Percentiles rank a stretch among this genome's conserved stretches.
Conservation (phyloP, 116 monocot species). For the Iris pallida region DNA sequence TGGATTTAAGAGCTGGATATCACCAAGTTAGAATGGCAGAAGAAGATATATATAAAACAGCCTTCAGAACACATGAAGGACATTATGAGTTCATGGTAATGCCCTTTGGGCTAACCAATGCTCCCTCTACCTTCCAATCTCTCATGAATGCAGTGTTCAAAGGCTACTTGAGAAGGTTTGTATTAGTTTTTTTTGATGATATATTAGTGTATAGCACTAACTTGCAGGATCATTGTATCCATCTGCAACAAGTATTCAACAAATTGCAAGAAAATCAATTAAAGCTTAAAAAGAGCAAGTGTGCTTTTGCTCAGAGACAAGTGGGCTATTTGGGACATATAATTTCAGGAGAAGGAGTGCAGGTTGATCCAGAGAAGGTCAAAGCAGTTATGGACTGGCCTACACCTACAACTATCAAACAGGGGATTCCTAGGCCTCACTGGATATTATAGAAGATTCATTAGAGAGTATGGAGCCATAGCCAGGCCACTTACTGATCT, state of each 20-base stretch:
- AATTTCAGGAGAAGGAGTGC: neutral
- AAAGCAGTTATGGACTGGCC: neutral
- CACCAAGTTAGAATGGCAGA: neutral
- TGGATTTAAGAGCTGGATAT: neutral
- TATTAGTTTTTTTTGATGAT: neutral
- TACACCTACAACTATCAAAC: neutral
- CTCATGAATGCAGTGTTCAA: neutral
- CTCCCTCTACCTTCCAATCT: neutral
- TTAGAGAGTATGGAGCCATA: no score
- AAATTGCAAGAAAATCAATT: neutral
- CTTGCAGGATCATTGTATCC: neutral
- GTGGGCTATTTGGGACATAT: neutral
- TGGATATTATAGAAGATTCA: no score
- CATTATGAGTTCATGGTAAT: neutral
- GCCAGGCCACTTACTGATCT: no score
- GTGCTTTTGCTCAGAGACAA: neutral
- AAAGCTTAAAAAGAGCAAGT: neutral
- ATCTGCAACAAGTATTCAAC: neutral
- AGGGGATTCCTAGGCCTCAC: neutral
- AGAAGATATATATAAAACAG: neutral
- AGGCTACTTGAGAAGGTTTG: neutral
- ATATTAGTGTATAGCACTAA: neutral
- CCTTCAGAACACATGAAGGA: neutral
- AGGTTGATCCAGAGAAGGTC: neutral
- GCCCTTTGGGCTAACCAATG: neutral